Base-by-base conservation (phyloP, 768 basidiomycete genomes). In the Russula griseocarnosa region DNA sequence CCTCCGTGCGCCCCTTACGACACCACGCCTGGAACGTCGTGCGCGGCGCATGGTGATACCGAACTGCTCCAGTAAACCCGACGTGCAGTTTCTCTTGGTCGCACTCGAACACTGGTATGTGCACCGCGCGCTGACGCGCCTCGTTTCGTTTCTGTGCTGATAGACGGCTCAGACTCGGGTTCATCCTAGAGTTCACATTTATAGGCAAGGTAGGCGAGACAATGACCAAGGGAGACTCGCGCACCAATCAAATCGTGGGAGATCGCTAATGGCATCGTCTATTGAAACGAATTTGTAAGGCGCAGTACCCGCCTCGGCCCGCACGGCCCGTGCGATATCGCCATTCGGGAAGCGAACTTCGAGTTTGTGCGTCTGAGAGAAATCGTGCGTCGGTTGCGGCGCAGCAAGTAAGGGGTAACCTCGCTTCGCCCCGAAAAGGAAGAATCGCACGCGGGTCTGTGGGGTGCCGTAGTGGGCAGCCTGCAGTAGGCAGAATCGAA, bases 191-290 rank as follows among this genome's bases (percentile, higher is more conserved):
- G 16, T n/a, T 11, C 1, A 47, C 16, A 46, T 34, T 7, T 18
- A 16, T 20, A 16, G 14, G 22, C 42, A 34, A 44, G 40, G 34
- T 59, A 49, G 34, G 38, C 7, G 32, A 36, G 63, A 60, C 14
- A 61, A 36, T 20, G 47, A 24, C 13, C 3, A 26, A n/a, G 20
- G 42, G 52, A 44, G 46, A 36, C 7, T 65, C 77, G 10, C 77
- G 13, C 70, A 90, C 91, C 89, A 92, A 61, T 93, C 86, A 71
- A 87, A 93, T 4, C 73, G 79, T 3, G 82, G 84, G 10, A 93
- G 76, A 71, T 93, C 91, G 3, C 79, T 76, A 55, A 92, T 90
- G 1, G 90, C 88, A 70, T 91, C 89, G 24, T 82, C 80, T 47
- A 91, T 80, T 0, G 83, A 82, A 24, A 91, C 82, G 66, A 77